Conservation (phyloP, 805 yeast genomes). For the Hanseniaspora valbyensis region DNA sequence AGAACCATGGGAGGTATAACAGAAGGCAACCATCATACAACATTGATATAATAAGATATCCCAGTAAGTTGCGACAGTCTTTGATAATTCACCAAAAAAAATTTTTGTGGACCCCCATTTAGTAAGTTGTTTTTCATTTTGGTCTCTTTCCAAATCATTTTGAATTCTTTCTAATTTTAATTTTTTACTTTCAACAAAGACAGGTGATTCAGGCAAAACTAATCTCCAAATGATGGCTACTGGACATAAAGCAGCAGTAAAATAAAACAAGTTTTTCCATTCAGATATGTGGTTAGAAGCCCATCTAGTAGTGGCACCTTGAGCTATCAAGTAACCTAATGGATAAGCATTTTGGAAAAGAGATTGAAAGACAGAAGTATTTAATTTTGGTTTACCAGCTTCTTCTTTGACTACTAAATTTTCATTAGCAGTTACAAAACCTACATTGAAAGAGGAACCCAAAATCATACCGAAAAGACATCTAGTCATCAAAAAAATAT, state of each 20-base stretch:
- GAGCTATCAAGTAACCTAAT: constrained; percentile 55
- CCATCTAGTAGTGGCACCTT: constrained; percentile 53
- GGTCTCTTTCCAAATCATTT: constrained; percentile 23
- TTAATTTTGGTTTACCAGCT: constrained; percentile 27
- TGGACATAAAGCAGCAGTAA: constrained; percentile 49
- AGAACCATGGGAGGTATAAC: constrained; percentile 63
- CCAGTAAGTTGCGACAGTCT: constrained; percentile 43
- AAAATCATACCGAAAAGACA: constrained; percentile 57
- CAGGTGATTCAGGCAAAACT: constrained; percentile 42
- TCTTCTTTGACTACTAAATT: constrained; percentile 48
- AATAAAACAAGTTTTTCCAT: constrained; percentile 63
- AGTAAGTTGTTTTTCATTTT: constrained; percentile 22
- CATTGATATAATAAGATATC: constrained; percentile 46
- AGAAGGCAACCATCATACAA: constrained; percentile 54
- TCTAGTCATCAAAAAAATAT: constrained; percentile 49
- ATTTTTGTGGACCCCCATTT: constrained; percentile 22
- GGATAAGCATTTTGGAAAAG: constrained; percentile 75
- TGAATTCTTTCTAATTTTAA: constrained; percentile 26
- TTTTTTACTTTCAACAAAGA: constrained; percentile 35
- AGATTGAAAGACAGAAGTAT: constrained; percentile 38
- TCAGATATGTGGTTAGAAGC: constrained; percentile 35
- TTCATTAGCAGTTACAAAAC: constrained; percentile 56
- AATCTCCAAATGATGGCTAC: constrained; percentile 35
- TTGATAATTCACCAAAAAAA: constrained; percentile 28
- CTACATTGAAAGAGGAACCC: constrained; percentile 63